phyloP scores from a whole-genome alignment of 108 stramenopile genomes.

The Skeletonema marinoi region DNA sequence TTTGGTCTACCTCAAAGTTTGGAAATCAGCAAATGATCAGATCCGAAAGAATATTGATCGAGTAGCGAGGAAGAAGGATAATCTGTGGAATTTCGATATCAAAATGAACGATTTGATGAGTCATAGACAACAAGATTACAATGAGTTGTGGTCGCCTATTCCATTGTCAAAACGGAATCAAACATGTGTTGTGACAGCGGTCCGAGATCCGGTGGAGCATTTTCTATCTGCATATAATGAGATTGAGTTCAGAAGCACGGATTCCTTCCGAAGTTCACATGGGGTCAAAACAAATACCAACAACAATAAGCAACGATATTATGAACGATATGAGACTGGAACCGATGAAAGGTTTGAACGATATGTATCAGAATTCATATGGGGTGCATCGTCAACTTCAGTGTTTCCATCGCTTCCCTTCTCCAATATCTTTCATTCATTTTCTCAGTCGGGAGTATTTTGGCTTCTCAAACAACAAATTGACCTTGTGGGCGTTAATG shows the following conservation, averaged over 20 bases:
- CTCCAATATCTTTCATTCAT: conserved; percentile 6
- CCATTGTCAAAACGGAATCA: not conserved
- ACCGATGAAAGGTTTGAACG: conserved; percentile 10
- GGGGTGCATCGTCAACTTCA: not conserved
- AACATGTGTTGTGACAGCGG: conserved; percentile 16
- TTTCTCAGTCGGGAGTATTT: not conserved
- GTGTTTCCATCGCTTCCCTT: not conserved
- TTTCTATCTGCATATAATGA: conserved; percentile 19
- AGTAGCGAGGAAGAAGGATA: not conserved
- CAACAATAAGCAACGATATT: not conserved
- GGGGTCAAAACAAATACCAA: not conserved
- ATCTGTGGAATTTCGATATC: not conserved
- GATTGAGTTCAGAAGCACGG: not conserved
- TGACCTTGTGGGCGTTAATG: not conserved
- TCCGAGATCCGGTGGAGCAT: conserved; percentile 9
- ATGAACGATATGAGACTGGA: conserved; percentile 2
- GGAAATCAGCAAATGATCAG: conserved; percentile 13
- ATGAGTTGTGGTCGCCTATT: conserved; percentile 2
- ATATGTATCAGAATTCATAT: conserved; percentile 8
- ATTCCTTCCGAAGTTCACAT: not conserved
- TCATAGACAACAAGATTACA: not conserved
- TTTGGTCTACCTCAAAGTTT: conserved; percentile 9
- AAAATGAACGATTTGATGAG: no score
- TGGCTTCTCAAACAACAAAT: conserved; percentile 4
- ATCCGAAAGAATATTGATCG: not conserved